Percentiles rank a stretch among this genome's conserved stretches.
phyloP scores from a whole-genome alignment of 768 basidiomycete genomes.

The Austroboletus eburneus region DNA sequence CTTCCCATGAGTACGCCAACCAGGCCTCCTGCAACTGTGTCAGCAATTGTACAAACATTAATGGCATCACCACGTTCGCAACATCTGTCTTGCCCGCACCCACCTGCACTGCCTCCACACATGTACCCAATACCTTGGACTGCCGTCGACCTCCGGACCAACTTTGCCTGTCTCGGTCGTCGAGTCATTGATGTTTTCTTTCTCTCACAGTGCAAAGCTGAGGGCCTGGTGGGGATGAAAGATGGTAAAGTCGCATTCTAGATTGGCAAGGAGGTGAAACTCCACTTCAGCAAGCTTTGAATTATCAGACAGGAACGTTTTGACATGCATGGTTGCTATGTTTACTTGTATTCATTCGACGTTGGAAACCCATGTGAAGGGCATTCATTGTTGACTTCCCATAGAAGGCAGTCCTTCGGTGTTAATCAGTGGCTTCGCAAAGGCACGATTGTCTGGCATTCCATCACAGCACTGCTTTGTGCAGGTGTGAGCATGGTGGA shows the following conservation, averaged over 20 bases:
- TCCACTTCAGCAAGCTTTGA: constrained; percentile 97
- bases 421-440: too few relatives aligned
- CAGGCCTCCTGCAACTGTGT: constrained; percentile 63
- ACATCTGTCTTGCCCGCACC: constrained; percentile 15
- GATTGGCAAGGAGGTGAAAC: constrained; percentile 94
- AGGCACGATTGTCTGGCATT: too few relatives aligned
- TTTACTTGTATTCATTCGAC: too few relatives aligned
- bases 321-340: constrained; percentile 66
- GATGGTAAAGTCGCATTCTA: constrained; percentile 90
- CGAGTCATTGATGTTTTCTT: constrained; percentile 39
- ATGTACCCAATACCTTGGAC: constrained; percentile 55
- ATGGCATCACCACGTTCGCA: constrained; percentile 46
- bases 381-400: too few relatives aligned
- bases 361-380: too few relatives aligned
- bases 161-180: constrained; percentile 54
- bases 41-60: constrained; percentile 52
- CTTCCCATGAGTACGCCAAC: constrained; percentile 50
- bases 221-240: constrained; percentile 96
- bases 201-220: constrained; percentile 67
- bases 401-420: too few relatives aligned
- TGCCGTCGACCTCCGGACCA: constrained; percentile 53
- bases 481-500: too few relatives aligned
- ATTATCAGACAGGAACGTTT: constrained; percentile 80
- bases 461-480: too few relatives aligned
- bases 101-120: constrained; percentile 18